Evolutionary conservation across 139 green algal species (phyloP).

Genomic region (Haematococcus sp.): DNA sequence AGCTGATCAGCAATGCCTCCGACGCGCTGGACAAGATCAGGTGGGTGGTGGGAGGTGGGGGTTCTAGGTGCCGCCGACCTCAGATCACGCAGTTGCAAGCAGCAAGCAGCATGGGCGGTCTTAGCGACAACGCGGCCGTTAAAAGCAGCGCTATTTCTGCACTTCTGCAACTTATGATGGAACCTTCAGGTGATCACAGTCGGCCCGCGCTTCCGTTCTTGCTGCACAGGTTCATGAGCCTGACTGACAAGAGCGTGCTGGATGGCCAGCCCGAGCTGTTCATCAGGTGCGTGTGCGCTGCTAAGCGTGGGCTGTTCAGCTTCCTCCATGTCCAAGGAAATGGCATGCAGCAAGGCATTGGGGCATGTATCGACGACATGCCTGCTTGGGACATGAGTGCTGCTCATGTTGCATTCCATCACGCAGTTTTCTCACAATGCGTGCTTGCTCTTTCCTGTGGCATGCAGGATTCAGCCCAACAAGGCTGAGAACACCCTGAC

Average conservation of each 20-base stretch:
- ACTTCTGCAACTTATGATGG: too few species aligned
- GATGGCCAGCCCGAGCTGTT: slow-evolving; percentile 92
- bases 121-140: too few species aligned
- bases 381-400: too few species aligned
- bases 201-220: background rate
- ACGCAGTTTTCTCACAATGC: too few species aligned
- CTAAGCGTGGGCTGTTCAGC: too few species aligned
- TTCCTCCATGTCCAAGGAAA: too few species aligned
- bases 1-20: slow-evolving; percentile 93
- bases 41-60: slow-evolving; percentile 1
- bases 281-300: slow-evolving; percentile 69
- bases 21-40: slow-evolving; percentile 99
- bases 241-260: slow-evolving; percentile 82
- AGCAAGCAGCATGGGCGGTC: background rate
- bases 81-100: background rate
- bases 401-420: too few species aligned
- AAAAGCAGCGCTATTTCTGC: too few species aligned
- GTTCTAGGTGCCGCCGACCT: too few species aligned
- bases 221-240: slow-evolving; percentile 4
- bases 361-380: too few species aligned
- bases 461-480: slow-evolving; percentile 78
- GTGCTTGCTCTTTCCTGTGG: too few species aligned
- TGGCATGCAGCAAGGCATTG: too few species aligned
- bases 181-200: slow-evolving; percentile 6
- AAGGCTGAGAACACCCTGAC: slow-evolving; percentile 96